A percentile compares a stretch with the other conserved stretches of the same genome.
Evolutionary conservation across 2,329 filamentous ascomycete genomes (phyloP).

Genomic region (Lecanoromycetidae sp.): DNA sequence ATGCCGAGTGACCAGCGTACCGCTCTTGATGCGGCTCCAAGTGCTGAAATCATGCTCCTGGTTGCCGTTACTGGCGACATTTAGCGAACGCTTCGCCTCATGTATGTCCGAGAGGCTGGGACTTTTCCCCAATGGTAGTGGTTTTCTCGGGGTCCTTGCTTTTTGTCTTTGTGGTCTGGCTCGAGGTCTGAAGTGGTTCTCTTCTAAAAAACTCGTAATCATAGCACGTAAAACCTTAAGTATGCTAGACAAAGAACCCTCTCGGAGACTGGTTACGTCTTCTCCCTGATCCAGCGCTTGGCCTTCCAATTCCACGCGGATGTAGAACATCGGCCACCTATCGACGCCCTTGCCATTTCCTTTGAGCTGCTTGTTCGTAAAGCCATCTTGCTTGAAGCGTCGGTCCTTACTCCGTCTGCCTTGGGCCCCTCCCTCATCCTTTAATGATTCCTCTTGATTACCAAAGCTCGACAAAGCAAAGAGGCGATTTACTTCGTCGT

Average conservation of each 20-base stretch:
- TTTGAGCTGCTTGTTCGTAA: constrained; percentile 41
- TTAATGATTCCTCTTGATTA: constrained; percentile 36
- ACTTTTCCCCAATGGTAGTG: neutral
- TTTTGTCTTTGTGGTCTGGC: constrained; percentile 8
- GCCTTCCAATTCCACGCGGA: constrained; percentile 50
- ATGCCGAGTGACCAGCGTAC: constrained; percentile 19
- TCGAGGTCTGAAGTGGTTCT: constrained; percentile 55
- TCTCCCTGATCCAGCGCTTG: constrained; percentile 29
- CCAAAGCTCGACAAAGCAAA: constrained; percentile 73
- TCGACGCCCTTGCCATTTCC: constrained; percentile 55
- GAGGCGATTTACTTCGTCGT: constrained; percentile 63
- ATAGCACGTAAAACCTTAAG: constrained; percentile 56
- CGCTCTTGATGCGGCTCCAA: constrained; percentile 33
- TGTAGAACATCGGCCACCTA: constrained; percentile 76
- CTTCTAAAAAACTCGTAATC: constrained; percentile 61
- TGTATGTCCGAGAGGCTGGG: neutral
- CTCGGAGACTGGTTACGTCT: constrained; percentile 21
- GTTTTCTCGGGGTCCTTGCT: neutral
- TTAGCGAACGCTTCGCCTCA: neutral
- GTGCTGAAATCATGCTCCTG: constrained; percentile 22
- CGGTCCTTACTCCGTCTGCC: constrained; percentile 25
- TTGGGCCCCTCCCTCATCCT: constrained; percentile 27
- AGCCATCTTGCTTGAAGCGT: constrained; percentile 36
- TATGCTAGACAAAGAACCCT: constrained; percentile 39
- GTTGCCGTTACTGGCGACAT: neutral